Conservation (phyloP, 2,329 filamentous ascomycete species). For the Lasiodiplodia theobromae region DNA sequence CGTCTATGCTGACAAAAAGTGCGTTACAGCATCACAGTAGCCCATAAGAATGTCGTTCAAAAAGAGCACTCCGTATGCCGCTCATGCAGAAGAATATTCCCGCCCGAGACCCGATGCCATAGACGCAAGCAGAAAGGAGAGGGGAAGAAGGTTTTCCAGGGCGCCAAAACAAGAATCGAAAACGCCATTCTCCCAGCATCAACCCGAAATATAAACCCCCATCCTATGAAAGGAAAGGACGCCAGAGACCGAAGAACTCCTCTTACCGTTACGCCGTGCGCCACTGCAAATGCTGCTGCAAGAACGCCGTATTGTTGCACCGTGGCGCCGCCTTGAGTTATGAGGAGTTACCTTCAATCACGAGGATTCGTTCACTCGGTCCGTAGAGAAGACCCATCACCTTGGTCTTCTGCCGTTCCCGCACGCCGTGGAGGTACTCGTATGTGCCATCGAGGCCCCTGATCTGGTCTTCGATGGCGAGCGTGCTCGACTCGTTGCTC, state of each 20-base stretch:
- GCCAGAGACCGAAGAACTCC: conserved; percentile 27
- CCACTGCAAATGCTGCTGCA: conserved; percentile 28
- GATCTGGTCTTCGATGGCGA: conserved; percentile 86
- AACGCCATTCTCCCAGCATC: conserved; percentile 21
- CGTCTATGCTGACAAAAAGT: conserved; percentile 29
- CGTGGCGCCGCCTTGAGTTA: conserved; percentile 22
- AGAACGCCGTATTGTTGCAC: conserved; percentile 23
- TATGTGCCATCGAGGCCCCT: conserved; percentile 81
- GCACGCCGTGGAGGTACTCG: conserved; percentile 75
- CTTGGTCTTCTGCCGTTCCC: conserved; percentile 82
- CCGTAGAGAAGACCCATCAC: conserved; percentile 69
- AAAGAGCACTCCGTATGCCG: conserved; percentile 27
- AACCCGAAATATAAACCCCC: conserved; percentile 19
- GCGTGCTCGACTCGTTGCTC: conserved; percentile 69
- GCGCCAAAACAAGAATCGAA: conserved; percentile 17
- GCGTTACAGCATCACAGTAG: conserved; percentile 26
- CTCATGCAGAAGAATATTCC: conserved; percentile 28
- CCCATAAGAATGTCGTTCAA: conserved; percentile 25
- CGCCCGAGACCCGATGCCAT: conserved; percentile 23
- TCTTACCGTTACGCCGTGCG: conserved; percentile 24
- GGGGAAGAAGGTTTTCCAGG: conserved; percentile 3
- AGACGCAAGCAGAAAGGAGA: conserved; percentile 14
- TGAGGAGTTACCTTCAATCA: conserved; percentile 29
- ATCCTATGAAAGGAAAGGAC: conserved; percentile 24
- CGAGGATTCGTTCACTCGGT: conserved; percentile 27